Conservation (phyloP, 306 rosid genomes). For the Acacia acuminata region DNA sequence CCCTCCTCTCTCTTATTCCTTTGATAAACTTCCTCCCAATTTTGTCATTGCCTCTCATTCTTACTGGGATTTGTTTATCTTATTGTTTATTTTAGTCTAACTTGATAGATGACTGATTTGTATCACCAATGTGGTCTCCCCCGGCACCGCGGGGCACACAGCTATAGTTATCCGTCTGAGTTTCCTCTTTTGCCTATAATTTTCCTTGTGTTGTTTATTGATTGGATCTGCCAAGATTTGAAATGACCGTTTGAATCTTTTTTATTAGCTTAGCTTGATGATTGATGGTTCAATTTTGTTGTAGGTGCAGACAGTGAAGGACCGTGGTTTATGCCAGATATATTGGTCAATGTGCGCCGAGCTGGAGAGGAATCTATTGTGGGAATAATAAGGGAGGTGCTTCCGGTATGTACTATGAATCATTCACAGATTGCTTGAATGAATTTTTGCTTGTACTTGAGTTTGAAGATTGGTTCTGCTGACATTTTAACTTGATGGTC, state of each 20-base stretch:
- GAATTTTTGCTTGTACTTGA: neutral
- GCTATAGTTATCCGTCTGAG: neutral
- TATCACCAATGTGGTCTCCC: neutral
- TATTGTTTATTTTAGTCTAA: neutral
- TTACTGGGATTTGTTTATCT: neutral
- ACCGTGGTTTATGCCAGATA: conserved; percentile 84
- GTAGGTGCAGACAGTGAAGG: conserved; percentile 93
- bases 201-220: neutral
- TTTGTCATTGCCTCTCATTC: conserved; percentile 8
- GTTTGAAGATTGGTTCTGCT: neutral
- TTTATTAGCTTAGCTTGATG: neutral
- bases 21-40: neutral
- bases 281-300: conserved; percentile 28
- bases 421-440: neutral
- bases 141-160: too few species aligned
- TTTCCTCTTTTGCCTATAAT: neutral
- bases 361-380: conserved; percentile 70
- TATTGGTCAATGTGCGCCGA: conserved; percentile 81
- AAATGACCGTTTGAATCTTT: neutral
- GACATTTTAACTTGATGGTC: neutral
- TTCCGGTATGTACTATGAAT: conserved; percentile 60
- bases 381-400: conserved; percentile 85
- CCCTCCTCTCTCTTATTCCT: neutral
- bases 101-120: neutral
- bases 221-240: conserved; percentile 8